phyloP scores from a whole-genome alignment of 768 basidiomycete genomes.

The Agaricus sinodeliciosus region DNA sequence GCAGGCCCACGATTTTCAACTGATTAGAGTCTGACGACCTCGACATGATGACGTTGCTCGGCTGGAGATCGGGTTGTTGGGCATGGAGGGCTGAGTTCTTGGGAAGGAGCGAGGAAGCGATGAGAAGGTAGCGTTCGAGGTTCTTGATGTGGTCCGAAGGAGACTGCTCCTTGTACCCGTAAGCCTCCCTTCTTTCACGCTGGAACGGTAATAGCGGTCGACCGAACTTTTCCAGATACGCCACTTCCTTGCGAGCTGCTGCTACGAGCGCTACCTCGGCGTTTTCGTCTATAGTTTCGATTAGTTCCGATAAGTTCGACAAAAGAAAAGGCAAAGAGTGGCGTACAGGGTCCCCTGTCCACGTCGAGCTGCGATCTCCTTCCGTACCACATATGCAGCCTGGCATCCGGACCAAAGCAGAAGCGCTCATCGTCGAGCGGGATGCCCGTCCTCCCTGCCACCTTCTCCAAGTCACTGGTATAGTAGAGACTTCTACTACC shows the following conservation, averaged over 20 bases:
- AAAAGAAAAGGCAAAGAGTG: constrained; percentile 23
- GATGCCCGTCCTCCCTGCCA: constrained; percentile 16
- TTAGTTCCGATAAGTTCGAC: constrained; percentile 17
- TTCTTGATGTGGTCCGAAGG: constrained; percentile 37
- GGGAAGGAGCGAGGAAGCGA: constrained; percentile 40
- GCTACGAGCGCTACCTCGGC: constrained; percentile 33
- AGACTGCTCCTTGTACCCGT: too few relatives aligned
- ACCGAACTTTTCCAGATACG: constrained; percentile 39
- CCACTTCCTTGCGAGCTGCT: constrained; percentile 39
- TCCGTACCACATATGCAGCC: constrained; percentile 39
- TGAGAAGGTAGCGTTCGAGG: constrained; percentile 39
- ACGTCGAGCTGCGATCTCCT: constrained; percentile 43
- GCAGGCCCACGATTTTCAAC: constrained; percentile 31
- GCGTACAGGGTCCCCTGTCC: constrained; percentile 46
- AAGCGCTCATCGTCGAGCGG: constrained; percentile 33
- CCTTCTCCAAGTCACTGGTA: constrained; percentile 34
- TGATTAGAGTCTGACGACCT: constrained; percentile 34
- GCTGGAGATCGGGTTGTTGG: constrained; percentile 48
- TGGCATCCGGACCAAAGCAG: constrained; percentile 40
- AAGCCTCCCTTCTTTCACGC: too few relatives aligned
- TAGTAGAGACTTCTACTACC: constrained; percentile 40
- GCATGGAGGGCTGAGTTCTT: constrained; percentile 33
- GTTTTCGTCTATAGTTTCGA: constrained; percentile 32
- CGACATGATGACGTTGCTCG: constrained; percentile 41
- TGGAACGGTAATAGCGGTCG: too few relatives aligned